phyloP scores from a whole-genome alignment of 768 basidiomycete species.

The Rhizopogon roseolus region DNA sequence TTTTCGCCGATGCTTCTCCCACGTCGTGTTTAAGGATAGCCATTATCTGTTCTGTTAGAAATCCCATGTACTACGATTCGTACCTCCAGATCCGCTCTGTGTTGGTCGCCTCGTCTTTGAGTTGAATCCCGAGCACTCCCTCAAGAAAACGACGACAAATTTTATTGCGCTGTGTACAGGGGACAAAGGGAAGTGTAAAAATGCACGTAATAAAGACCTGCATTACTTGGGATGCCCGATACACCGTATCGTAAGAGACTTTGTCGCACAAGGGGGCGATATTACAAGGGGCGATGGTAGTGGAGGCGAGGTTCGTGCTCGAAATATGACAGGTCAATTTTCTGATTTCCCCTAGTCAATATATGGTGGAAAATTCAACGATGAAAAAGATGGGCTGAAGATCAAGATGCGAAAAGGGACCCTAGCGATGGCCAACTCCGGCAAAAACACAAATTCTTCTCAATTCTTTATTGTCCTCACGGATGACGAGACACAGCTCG shows the following conservation, averaged over 20 bases:
- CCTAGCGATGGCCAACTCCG: conserved; percentile 50
- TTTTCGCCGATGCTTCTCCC: conserved; percentile 29
- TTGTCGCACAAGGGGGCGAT: conserved; percentile 52
- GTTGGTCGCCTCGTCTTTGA: conserved; percentile 38
- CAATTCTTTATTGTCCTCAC: conserved; percentile 49
- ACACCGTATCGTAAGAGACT: conserved; percentile 43
- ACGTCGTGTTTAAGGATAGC: not conserved
- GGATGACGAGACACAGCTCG: conserved; percentile 32
- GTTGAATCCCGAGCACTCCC: conserved; percentile 31
- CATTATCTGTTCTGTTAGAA: conserved; percentile 15
- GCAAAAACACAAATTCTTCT: conserved; percentile 43
- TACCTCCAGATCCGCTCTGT: conserved; percentile 32
- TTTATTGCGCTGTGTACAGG: conserved; percentile 45
- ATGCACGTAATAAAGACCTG: conserved; percentile 39
- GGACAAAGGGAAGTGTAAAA: conserved; percentile 41
- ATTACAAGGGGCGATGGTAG: conserved; percentile 48
- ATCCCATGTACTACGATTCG: conserved; percentile 27
- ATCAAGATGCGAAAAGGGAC: conserved; percentile 35
- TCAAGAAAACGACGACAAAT: conserved; percentile 44
- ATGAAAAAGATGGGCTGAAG: conserved; percentile 47
- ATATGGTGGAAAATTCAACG: conserved; percentile 45
- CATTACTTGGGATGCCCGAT: conserved; percentile 40
- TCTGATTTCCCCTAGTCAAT: conserved; percentile 28
- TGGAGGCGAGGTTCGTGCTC: conserved; percentile 44
- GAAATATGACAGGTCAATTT: not conserved